Evolutionary conservation across 192 early-diverging fungal genomes (phyloP).

Genomic region (Podila clonocystis): DNA sequence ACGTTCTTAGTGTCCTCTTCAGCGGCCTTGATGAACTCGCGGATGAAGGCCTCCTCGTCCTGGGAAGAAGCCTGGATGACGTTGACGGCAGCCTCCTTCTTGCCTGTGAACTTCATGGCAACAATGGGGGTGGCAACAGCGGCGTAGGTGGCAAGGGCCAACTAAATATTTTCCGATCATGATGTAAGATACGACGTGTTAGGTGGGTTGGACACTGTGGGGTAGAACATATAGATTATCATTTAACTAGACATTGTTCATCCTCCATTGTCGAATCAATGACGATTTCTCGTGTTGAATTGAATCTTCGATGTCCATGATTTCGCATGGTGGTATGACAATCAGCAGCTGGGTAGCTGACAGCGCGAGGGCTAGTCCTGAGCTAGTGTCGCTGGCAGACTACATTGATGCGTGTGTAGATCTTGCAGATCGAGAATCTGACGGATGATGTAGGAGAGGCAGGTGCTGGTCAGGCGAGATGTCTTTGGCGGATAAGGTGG

Average conservation of each 20-base stretch:
- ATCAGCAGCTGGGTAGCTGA: no score
- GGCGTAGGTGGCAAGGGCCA: conserved; percentile 53
- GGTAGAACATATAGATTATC: no score
- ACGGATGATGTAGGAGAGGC: no score
- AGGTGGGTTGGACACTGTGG: neutral
- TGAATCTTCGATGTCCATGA: no score
- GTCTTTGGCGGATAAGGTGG: neutral
- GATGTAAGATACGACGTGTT: neutral
- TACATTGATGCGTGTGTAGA: no score
- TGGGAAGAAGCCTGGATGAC: conserved; percentile 44
- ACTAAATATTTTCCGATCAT: conserved; percentile 8
- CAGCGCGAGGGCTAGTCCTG: no score
- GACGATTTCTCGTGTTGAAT: no score
- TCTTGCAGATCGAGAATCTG: no score
- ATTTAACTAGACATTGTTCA: no score
- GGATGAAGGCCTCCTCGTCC: conserved; percentile 51
- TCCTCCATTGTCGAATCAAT: no score
- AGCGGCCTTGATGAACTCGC: conserved; percentile 51
- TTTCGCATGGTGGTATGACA: no score
- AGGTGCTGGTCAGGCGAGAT: neutral
- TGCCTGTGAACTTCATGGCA: conserved; percentile 18
- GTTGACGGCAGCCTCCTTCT: conserved; percentile 42
- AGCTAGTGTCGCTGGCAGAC: no score
- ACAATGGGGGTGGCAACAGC: conserved; percentile 30
- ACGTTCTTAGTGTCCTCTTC: conserved; percentile 53